phyloP scores from a whole-genome alignment of 176 grass and related monocot genomes.

The Chloris gayana region DNA sequence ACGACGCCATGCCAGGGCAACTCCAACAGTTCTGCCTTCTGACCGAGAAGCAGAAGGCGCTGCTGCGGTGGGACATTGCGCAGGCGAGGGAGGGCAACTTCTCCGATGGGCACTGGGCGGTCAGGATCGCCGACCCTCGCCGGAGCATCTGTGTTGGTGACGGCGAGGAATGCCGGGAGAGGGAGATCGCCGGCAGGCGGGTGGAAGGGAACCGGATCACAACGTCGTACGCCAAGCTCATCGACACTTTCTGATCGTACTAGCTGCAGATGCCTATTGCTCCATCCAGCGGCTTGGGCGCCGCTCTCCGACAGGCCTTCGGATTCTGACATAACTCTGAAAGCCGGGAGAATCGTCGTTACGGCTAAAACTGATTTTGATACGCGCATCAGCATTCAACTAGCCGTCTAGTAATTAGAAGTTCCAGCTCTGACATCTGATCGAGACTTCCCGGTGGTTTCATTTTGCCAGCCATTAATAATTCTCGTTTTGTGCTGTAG shows the following conservation, averaged over 20 bases:
- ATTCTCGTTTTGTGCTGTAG: too few relatives aligned
- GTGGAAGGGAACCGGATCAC: slow-evolving; percentile 55
- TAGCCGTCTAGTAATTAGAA: too few relatives aligned
- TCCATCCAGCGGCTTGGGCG: too few relatives aligned
- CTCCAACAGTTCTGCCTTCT: slow-evolving; percentile 53
- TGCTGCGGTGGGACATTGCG: slow-evolving; percentile 45
- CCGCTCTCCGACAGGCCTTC: too few relatives aligned
- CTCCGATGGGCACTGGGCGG: slow-evolving; percentile 40
- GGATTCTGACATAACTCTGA: too few relatives aligned
- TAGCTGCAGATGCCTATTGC: background rate
- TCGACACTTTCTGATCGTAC: slow-evolving; percentile 36
- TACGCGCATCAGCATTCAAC: too few relatives aligned
- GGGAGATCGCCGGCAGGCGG: slow-evolving; percentile 36
- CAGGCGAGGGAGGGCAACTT: slow-evolving; percentile 43
- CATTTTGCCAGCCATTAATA: too few relatives aligned
- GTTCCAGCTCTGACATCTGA: too few relatives aligned
- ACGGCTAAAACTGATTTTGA: too few relatives aligned
- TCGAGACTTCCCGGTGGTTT: too few relatives aligned
- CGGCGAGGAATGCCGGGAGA: slow-evolving; percentile 29
- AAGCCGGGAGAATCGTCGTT: too few relatives aligned
- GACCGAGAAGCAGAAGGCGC: slow-evolving; percentile 54
- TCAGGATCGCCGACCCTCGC: slow-evolving; percentile 37
- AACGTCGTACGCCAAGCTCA: slow-evolving; percentile 59
- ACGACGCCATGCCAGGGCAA: slow-evolving; percentile 39
- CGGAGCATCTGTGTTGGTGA: slow-evolving; percentile 31